Base-by-base conservation (phyloP, 2,329 filamentous ascomycete species). In the Cryphonectria japonica region DNA sequence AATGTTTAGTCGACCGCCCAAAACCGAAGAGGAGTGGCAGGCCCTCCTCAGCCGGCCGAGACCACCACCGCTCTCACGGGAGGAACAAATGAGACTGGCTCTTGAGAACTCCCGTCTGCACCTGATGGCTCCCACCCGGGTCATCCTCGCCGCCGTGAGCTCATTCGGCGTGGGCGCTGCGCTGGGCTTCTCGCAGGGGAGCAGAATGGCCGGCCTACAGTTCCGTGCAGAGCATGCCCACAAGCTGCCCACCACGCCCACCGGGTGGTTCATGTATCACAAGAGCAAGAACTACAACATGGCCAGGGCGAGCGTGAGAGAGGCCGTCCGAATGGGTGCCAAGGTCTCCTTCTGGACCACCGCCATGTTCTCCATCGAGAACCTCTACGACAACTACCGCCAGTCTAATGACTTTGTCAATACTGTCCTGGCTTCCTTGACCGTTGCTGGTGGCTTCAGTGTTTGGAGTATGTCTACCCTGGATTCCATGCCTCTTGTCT, bases 191-290 rank as follows among this genome's bases (percentile, higher is more conserved):
- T 85, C 89, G 8, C 89, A 94, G 69, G 94, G 93, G 34, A 91
- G 90, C 71, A 90, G 90, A 77, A 90, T 88, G 78, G 89, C 93
- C 0, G 91, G 92, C 67, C 86, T 97, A 71, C 92, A 92, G 54
- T 99, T 98, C 83, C 92, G 95, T 69, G 96, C 96, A 72, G 96
- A 99, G 82, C 97, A 99, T 79, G 94, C 96, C 0, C 96, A 99
- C 85, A 93, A 95, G 75, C 89, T 98, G 73, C 96, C 96, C 29
- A 90, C 89, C 3, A 91, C 91, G 0, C 91, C 93, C 37, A 89
- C 91, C 2, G 95, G 94, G 26, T 99, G 96, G 96, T 99, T 95
- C 79, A 88, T 98, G n/a, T 99, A 99, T 81, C 95, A 98, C 85
- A 98, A 98, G 83, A 93, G 90, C 79, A 98, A 98, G 82, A 98